Conservation (phyloP, 176 grass and related monocot genomes). For the Oryza glaberrima region DNA sequence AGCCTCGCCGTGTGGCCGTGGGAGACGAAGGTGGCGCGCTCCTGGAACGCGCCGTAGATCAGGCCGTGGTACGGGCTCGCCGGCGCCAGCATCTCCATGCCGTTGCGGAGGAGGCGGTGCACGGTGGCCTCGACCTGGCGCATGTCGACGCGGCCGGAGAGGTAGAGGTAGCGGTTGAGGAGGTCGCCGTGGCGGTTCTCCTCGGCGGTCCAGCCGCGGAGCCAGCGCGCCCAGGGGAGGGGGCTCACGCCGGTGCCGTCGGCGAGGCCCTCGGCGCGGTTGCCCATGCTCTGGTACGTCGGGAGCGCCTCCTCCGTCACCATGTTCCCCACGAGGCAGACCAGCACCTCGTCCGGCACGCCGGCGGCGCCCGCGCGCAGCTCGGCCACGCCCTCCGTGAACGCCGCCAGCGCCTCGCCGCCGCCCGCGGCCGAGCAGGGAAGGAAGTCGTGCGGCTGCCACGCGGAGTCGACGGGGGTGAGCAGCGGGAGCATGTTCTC, state of each 20-base stretch:
- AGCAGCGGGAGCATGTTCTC: constrained; percentile 58
- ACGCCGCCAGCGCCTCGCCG: neutral
- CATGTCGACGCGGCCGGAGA: constrained; percentile 50
- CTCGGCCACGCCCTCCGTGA: constrained; percentile 22
- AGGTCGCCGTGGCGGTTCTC: constrained; percentile 75
- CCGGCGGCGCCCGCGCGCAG: constrained; percentile 15
- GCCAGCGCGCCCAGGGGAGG: constrained; percentile 36
- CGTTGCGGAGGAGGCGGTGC: constrained; percentile 46
- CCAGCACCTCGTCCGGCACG: constrained; percentile 40
- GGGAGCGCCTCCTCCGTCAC: constrained; percentile 48
- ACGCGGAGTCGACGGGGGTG: constrained; percentile 44
- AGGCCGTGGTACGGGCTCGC: constrained; percentile 30
- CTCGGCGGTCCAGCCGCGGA: constrained; percentile 60
- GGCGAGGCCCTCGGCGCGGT: constrained; percentile 7
- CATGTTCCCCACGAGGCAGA: constrained; percentile 51
- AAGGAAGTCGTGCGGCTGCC: constrained; percentile 61
- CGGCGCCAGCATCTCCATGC: constrained; percentile 32
- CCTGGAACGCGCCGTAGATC: constrained; percentile 45
- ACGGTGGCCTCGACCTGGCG: constrained; percentile 46
- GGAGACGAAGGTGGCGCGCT: constrained; percentile 47
- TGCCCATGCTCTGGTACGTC: constrained; percentile 52
- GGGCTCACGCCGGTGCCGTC: constrained; percentile 30
- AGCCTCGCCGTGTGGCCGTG: constrained; percentile 36
- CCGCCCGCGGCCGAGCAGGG: neutral
- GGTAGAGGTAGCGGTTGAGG: constrained; percentile 57